Evolutionary conservation across 495 filamentous ascomycete species (phyloP), one percentile per base, ranked within the genome.

Genomic region (Aspergillus bridgeri): DNA sequence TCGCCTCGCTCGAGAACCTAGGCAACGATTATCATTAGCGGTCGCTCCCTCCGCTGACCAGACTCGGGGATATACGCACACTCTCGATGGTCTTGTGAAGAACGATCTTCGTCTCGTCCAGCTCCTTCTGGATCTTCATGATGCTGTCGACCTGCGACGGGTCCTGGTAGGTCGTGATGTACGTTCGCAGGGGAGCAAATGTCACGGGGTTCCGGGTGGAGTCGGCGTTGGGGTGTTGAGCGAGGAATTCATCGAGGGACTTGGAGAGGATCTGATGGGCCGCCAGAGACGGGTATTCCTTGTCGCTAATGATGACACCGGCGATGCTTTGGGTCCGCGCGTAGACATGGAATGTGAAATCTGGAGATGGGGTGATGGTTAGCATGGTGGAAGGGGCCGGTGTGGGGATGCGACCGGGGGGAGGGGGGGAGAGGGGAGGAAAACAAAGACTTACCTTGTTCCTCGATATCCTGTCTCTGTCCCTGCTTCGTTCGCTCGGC

Each of bases 101-200:
- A 46, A 96, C 86, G 68, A 96, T 94, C 85, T 97, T 98, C 55
- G 95, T 98, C 81, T 97, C 92, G 62, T 97, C 92, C 59, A 98
- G 80, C 75, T 98, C 92, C 75, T 90, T 88, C 76, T 98, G 95
- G 63, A 98, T 96, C 81, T 89, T 93, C 81, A 91, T 83, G 65
- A 96, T 94, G 74, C 84, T 91, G 74, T 91, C 92, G 52, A 91
- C 92, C 72, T 95, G 83, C 69, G 83, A 77, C 22, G 92, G 90
- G 68, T 96, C 89, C 76, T 97, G 92, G 72, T 92, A 96, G 65
- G 94, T 89, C 65, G 79, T 77, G 53, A 98, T 84, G 72, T 94
- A 80, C 42, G 91, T 90, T 68, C 89, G 84, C 11, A 98, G 81
- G 83, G 78, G 20, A 87, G 89, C 68, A 91, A 84, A 27, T 81